These are phyloP conservation scores for Daldinia caldariorum DNA, from an alignment of 495 filamentous ascomycete species.

Conservation along the genomic window DNA sequence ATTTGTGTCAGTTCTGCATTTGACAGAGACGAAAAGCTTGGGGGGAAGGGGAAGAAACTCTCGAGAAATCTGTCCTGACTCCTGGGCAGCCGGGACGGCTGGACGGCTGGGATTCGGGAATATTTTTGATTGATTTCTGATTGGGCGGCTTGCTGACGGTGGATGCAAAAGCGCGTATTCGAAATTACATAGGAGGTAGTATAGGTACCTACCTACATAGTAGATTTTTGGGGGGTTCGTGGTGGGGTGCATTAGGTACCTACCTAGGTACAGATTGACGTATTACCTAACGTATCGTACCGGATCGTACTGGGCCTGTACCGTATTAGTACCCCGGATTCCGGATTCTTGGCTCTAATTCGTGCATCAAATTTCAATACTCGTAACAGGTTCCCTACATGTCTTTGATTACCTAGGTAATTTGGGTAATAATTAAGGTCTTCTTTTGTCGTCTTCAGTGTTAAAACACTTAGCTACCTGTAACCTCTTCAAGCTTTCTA, in stretches of 20 bases:
- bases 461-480: too few species aligned
- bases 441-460: too few species aligned
- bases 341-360: slow-evolving; percentile 35
- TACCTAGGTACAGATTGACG: slow-evolving; percentile 14
- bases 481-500: too few species aligned
- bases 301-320: too few species aligned
- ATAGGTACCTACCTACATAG: too few species aligned
- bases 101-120: too few species aligned
- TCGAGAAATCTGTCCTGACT: slow-evolving; percentile 25
- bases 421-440: too few species aligned
- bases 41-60: slow-evolving; percentile 5
- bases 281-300: neutral
- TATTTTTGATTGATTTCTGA: too few species aligned
- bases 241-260: too few species aligned
- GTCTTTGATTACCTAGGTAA: neutral
- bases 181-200: neutral
- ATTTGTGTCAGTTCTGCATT: slow-evolving; percentile 12
- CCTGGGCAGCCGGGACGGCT: slow-evolving; percentile 18
- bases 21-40: slow-evolving; percentile 10
- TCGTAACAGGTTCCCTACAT: slow-evolving; percentile 20
- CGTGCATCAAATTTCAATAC: slow-evolving; percentile 1
- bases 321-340: slow-evolving; percentile 41
- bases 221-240: too few species aligned
- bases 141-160: slow-evolving; percentile 25
- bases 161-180: slow-evolving; percentile 20